These are phyloP conservation scores for Nothophytophthora sp. DNA, from an alignment of 352 stramenopile species.

Conservation along the genomic window DNA sequence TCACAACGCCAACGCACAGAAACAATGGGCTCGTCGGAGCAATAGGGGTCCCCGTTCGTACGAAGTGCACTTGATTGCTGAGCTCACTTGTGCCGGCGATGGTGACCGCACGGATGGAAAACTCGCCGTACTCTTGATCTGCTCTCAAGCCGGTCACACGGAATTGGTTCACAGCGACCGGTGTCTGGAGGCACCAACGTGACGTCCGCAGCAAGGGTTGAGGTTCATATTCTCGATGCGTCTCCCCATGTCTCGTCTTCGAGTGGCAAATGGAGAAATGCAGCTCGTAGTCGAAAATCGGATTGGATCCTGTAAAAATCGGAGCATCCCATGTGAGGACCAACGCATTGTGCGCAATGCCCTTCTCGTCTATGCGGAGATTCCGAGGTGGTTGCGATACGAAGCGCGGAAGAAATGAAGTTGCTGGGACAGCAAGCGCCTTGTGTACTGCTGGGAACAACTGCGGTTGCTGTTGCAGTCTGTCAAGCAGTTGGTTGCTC, in stretches of 20 bases:
- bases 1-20: constrained; percentile 46
- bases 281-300: constrained; percentile 72
- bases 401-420: constrained; percentile 28
- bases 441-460: constrained; percentile 1
- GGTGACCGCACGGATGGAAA: constrained; percentile 53
- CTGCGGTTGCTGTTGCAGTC: constrained; percentile 22
- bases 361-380: constrained; percentile 34
- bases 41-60: constrained; percentile 33
- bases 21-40: constrained; percentile 51
- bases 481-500: background rate
- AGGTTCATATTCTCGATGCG: constrained; percentile 21
- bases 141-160: constrained; percentile 35
- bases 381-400: constrained; percentile 68
- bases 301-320: constrained; percentile 70
- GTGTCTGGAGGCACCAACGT: constrained; percentile 55
- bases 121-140: constrained; percentile 48
- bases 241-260: constrained; percentile 12
- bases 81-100: constrained; percentile 48
- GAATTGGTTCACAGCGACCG: constrained; percentile 51
- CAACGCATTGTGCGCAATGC: constrained; percentile 43
- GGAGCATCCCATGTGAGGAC: constrained; percentile 58
- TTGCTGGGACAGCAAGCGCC: background rate
- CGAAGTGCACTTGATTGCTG: constrained; percentile 44
- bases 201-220: constrained; percentile 31
- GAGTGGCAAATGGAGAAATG: constrained; percentile 30